Base-by-base conservation (phyloP, 805 yeast species). In the Barnettozyma populi region DNA sequence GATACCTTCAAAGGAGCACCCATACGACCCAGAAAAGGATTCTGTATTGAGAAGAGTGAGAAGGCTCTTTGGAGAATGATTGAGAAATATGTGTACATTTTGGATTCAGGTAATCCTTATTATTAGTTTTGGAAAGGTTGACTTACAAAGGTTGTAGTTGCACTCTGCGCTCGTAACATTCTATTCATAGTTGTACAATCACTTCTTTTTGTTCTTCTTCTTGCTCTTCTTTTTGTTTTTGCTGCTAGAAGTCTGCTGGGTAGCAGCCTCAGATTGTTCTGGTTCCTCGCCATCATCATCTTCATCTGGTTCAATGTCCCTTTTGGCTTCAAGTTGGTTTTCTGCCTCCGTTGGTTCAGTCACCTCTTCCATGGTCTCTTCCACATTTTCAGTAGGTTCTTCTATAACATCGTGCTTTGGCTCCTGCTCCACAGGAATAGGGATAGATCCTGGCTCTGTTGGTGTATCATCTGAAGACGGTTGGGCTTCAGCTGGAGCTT, bases 1-100 rank as follows among this genome's bases (percentile, higher is more conserved):
- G 70, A 94, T 94, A 52, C 99, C 99, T 24, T 89, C 97, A 14
- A 94, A 94, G 72, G 99, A 94, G 63, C 98, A 94, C 66, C 98
- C 99, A 20, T 94, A 94, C 66, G 75, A 94, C 66, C 99, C 99
- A 19, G 98, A 92, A 66, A 94, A 92, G 80, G 99, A 94, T 68
- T 85, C 96, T 19, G 90, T 94, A 36, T 76, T 94, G 68, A 84
- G 92, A 70, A 86, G 96, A 66, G 99, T 94, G 31, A 85, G 96
- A 73, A 82, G 96, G 65, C 72, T 94, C 54, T 90, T 92, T 71
- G 98, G 99, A 40, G 98, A 94, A 70, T 89, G 73, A 55, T 29
- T 24, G 21, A 36, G 23, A 24, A 18, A 6, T 11, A 18, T 8
- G 27, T 36, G 40, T 36, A 14, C 9, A 18, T 23, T 23, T 25